These are phyloP conservation scores for Mycena pura DNA, from an alignment of 768 basidiomycete species.

Conservation along the genomic window DNA sequence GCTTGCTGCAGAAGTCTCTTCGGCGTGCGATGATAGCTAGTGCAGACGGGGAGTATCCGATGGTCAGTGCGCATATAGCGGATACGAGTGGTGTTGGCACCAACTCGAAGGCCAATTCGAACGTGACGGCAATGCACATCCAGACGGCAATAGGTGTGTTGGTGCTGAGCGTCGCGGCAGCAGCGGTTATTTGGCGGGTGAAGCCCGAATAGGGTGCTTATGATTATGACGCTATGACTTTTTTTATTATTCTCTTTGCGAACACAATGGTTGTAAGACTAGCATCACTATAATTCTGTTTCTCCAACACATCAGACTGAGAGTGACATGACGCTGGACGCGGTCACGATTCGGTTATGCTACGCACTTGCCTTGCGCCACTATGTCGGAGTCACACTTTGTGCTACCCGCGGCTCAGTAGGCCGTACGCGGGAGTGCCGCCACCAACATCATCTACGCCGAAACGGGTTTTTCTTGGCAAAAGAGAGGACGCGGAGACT, in stretches of 20 bases:
- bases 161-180: slow-evolving; percentile 70
- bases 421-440: neutral
- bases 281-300: slow-evolving; percentile 9
- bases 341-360: slow-evolving; percentile 10
- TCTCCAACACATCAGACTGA: neutral
- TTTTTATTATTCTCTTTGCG: slow-evolving; percentile 6
- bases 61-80: too few species aligned
- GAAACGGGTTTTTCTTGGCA: too few species aligned
- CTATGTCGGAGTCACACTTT: too few species aligned
- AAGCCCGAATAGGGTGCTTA: slow-evolving; percentile 36
- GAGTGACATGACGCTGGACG: too few species aligned
- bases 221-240: neutral
- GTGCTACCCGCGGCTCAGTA: neutral
- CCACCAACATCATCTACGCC: neutral
- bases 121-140: slow-evolving; percentile 42
- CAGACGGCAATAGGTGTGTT: slow-evolving; percentile 69
- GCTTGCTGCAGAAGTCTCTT: slow-evolving; percentile 26
- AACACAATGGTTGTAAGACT: slow-evolving; percentile 26
- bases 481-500: too few species aligned
- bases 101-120: neutral
- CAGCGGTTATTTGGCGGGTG: slow-evolving; percentile 76
- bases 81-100: neutral
- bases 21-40: neutral
- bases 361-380: too few species aligned
- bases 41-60: too few species aligned